A percentile compares a stretch with the other conserved stretches of the same genome.
Evolutionary conservation across 495 filamentous ascomycete genomes (phyloP).

Genomic region (Thozetella sp.): DNA sequence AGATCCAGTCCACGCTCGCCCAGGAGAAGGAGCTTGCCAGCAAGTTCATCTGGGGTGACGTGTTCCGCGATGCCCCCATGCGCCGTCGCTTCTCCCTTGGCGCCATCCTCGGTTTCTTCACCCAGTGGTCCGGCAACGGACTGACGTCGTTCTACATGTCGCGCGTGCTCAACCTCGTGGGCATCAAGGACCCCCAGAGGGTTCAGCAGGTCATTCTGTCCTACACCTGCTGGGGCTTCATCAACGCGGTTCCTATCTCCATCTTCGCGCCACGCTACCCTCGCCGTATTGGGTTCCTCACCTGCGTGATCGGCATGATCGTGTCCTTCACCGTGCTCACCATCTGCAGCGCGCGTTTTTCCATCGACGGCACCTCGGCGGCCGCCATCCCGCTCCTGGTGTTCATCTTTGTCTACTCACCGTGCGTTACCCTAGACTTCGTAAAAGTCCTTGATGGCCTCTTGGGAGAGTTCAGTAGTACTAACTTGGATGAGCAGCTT

Average conservation of each 20-base stretch:
- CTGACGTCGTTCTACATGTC: constrained; percentile 49
- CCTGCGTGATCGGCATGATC: constrained; percentile 46
- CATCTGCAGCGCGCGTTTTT: constrained; percentile 50
- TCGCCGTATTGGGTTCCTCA: constrained; percentile 55
- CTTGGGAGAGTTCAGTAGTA: not conserved
- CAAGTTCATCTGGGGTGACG: constrained; percentile 50
- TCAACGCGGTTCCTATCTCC: constrained; percentile 51
- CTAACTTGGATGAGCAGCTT: constrained; percentile 19
- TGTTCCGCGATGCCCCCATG: constrained; percentile 52
- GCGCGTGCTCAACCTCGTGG: constrained; percentile 42
- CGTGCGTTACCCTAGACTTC: constrained; percentile 18
- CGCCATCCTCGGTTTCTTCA: constrained; percentile 52
- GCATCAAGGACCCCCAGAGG: constrained; percentile 38
- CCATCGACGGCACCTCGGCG: constrained; percentile 34
- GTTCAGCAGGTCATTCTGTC: constrained; percentile 55
- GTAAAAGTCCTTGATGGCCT: not conserved
- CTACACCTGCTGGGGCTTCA: constrained; percentile 55
- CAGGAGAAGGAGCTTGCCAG: constrained; percentile 49
- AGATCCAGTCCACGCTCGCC: constrained; percentile 56
- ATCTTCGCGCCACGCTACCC: constrained; percentile 50
- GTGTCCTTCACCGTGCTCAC: constrained; percentile 59
- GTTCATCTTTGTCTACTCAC: constrained; percentile 62
- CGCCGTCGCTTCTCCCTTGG: constrained; percentile 51
- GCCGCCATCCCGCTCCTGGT: constrained; percentile 57
- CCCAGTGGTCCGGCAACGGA: constrained; percentile 61